Base-by-base conservation (phyloP, 1,284 basidiomycete species). In the Sporisorium exsertum region DNA sequence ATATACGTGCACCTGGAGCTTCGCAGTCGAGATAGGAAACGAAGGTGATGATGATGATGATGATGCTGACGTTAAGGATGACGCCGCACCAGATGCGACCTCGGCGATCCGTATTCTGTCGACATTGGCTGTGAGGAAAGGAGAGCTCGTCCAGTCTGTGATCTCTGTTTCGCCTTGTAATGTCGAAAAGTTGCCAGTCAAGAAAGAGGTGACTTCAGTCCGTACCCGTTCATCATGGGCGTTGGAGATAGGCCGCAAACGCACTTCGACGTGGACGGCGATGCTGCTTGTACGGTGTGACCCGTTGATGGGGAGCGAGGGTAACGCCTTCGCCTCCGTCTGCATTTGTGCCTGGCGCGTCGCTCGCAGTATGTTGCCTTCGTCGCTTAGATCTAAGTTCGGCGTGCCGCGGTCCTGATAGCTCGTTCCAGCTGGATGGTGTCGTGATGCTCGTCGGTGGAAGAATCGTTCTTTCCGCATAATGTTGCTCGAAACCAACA, bases 41-140 rank as follows among this genome's bases (percentile, higher is more conserved):
- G 86, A 50, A 16, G 55, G n/a, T 9, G 58, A 20, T 33, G 29
- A 49, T 22, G 63, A 35, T 27, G 47, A 49, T 9, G 56, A 35
- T 5, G 29, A 32, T 32, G 53, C 20, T n/a, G 49, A 18, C 16
- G 37, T 18, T 40, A 16, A 40, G 4, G 37, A 8, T 2, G 35
- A 37, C 13, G 35, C 35, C 29, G 27, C 8, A 5, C 6, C 9
- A 16, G 43, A 20, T 18, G 62, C 49, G 18, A 57, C 52, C 57
- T 90, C 95, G 3, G 92, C 91, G 3, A 93, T 90, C n/a, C 88
- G 87, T 68, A 98, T 91, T 37, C 88, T 88, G 67, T 95, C 92
- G 22, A 97, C 91, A 52, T 93, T 90, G 24, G 91, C 87, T 0
- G 88, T 88, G 16, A 98, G 89, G 45, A 92, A 89, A 10, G 90